Conservation (phyloP, 148 eudicot genomes). For the Talinum fruticosum region DNA sequence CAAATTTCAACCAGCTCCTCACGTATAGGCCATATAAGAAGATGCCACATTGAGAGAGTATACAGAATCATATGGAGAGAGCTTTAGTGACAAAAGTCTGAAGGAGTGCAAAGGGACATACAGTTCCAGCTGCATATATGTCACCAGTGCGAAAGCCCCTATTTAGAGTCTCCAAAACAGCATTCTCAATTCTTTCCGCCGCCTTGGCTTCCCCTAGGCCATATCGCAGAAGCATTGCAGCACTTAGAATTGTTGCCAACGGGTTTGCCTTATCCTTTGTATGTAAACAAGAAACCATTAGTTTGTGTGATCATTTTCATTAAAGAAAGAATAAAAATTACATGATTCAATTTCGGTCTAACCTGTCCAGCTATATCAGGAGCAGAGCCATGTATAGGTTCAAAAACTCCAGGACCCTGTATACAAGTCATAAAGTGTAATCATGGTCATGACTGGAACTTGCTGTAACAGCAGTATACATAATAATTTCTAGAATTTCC, state of each 20-base stretch:
- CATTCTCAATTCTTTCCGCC: slow-evolving; percentile 76
- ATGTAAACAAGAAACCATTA: slow-evolving; percentile 9
- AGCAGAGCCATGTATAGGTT: slow-evolving; percentile 98
- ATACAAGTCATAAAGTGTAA: slow-evolving; percentile 12
- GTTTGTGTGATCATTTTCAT: slow-evolving; percentile 1
- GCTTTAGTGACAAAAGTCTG: background rate
- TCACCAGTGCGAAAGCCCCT: slow-evolving; percentile 89
- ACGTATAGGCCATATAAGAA: background rate
- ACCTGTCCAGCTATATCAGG: slow-evolving; percentile 99
- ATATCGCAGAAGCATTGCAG: slow-evolving; percentile 93
- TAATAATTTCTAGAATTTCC: background rate
- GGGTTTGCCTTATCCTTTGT: slow-evolving; percentile 93
- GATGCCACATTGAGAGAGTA: background rate
- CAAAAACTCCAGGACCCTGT: slow-evolving; percentile 94
- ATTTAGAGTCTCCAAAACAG: slow-evolving; percentile 70
- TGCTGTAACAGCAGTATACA: background rate
- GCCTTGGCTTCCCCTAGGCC: slow-evolving; percentile 90
- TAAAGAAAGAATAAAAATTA: background rate
- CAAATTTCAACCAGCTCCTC: background rate
- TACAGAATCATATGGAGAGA: background rate
- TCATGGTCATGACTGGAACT: background rate
- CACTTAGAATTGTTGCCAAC: slow-evolving; percentile 81
- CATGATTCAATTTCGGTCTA: slow-evolving; percentile 14
- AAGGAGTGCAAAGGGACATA: slow-evolving; percentile 28
- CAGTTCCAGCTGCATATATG: slow-evolving; percentile 70